These are phyloP conservation scores for Colletotrichum sp. DNA, from an alignment of 2,329 filamentous ascomycete genomes.

Conservation along the genomic window DNA sequence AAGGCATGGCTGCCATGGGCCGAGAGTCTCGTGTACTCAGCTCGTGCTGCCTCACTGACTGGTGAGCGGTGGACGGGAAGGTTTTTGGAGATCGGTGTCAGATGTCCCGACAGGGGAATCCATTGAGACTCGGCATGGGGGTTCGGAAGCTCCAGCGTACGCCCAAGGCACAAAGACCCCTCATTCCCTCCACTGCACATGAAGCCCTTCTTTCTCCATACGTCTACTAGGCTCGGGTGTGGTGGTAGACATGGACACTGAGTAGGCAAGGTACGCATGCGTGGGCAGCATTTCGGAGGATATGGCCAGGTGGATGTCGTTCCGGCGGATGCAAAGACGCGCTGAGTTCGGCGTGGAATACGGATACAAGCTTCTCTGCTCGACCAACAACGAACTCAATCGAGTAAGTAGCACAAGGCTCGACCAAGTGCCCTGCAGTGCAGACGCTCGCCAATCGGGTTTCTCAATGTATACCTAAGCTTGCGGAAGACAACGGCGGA, in stretches of 20 bases:
- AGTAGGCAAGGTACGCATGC: background rate
- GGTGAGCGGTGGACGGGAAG: background rate
- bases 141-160: background rate
- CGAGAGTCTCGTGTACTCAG: background rate
- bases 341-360: background rate
- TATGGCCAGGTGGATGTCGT: background rate
- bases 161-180: background rate
- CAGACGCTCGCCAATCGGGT: background rate
- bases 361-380: background rate
- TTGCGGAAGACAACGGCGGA: background rate
- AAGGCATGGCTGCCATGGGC: background rate
- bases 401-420: background rate
- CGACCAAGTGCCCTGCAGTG: background rate
- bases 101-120: constrained; percentile 12
- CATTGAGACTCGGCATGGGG: background rate
- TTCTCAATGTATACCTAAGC: background rate
- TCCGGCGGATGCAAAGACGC: background rate
- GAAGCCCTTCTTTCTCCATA: background rate
- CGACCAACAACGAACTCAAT: background rate
- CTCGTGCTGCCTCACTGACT: background rate
- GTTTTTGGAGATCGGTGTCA: constrained; percentile 15
- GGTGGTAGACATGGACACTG: no score
- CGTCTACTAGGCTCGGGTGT: background rate
- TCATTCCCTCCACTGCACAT: background rate
- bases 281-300: background rate